A percentile compares a stretch with the other conserved stretches of the same genome.
Evolutionary conservation across 495 filamentous ascomycete genomes (phyloP).

Genomic region (Podospora australis): DNA sequence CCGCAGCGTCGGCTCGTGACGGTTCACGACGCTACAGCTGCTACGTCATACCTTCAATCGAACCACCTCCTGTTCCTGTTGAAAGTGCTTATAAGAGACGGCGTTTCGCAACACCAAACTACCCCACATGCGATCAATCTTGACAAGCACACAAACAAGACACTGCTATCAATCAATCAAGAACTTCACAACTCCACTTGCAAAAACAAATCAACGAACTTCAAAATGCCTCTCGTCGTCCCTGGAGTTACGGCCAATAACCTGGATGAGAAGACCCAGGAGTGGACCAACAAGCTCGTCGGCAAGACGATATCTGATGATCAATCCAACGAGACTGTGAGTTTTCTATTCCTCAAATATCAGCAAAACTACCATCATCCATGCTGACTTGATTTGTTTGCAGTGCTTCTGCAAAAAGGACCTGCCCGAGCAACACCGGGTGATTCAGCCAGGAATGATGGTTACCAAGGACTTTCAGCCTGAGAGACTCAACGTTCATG

Average conservation of each 20-base stretch:
- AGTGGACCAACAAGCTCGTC: slow-evolving; percentile 68
- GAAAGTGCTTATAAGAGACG: neutral
- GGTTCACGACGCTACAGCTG: neutral
- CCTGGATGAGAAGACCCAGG: slow-evolving; percentile 45
- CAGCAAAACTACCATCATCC: neutral
- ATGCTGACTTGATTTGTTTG: neutral
- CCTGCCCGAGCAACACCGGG: slow-evolving; percentile 59
- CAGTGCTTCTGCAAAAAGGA: slow-evolving; percentile 73
- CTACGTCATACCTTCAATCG: slow-evolving; percentile 6
- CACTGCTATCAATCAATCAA: neutral
- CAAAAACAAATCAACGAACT: neutral
- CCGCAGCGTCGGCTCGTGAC: neutral
- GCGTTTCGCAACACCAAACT: neutral
- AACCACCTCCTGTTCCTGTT: neutral
- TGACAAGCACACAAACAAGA: neutral
- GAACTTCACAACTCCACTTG: neutral
- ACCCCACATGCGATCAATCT: neutral
- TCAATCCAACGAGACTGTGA: slow-evolving; percentile 37
- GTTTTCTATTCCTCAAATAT: slow-evolving; percentile 7
- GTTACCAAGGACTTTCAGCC: slow-evolving; percentile 57
- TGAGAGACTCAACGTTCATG: slow-evolving; percentile 62
- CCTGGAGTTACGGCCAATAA: slow-evolving; percentile 60
- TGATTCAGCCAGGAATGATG: slow-evolving; percentile 58
- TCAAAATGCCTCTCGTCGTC: slow-evolving; percentile 77
- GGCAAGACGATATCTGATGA: slow-evolving; percentile 58